Conservation (phyloP, 2,329 filamentous ascomycete genomes). For the Geosmithia flava region DNA sequence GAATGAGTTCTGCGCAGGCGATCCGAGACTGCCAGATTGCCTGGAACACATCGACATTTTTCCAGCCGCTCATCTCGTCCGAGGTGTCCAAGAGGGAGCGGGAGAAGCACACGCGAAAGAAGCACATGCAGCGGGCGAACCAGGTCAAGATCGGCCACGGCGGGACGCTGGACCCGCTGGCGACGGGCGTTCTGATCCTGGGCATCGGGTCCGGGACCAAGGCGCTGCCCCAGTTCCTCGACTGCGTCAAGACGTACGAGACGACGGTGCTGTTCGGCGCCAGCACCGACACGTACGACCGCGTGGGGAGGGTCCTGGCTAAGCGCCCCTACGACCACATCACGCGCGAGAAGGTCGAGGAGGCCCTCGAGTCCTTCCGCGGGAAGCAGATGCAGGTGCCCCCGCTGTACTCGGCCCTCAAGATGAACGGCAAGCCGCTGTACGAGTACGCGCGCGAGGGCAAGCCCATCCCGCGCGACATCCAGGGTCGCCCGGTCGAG, state of each 20-base stretch:
- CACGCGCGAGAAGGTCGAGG: slow-evolving; percentile 65
- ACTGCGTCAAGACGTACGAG: slow-evolving; percentile 90
- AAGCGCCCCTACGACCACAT: slow-evolving; percentile 68
- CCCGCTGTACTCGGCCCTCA: slow-evolving; percentile 84
- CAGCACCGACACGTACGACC: slow-evolving; percentile 86
- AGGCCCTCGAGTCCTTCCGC: slow-evolving; percentile 60
- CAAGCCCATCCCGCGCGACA: slow-evolving; percentile 72
- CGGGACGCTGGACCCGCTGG: slow-evolving; percentile 86
- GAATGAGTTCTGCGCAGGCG: slow-evolving; percentile 79
- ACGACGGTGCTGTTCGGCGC: slow-evolving; percentile 81
- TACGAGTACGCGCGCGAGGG: slow-evolving; percentile 95
- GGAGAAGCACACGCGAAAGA: slow-evolving; percentile 46
- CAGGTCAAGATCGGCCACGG: slow-evolving; percentile 94
- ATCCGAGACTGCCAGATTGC: slow-evolving; percentile 76
- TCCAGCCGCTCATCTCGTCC: slow-evolving; percentile 62
- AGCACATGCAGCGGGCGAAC: slow-evolving; percentile 41
- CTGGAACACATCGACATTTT: slow-evolving; percentile 71
- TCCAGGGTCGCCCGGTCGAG: slow-evolving; percentile 68
- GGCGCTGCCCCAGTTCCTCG: slow-evolving; percentile 61
- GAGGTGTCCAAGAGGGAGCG: slow-evolving; percentile 47
- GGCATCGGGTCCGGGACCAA: slow-evolving; percentile 87
- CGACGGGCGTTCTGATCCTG: slow-evolving; percentile 82
- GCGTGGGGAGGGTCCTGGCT: slow-evolving; percentile 69
- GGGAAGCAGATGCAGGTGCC: slow-evolving; percentile 84
- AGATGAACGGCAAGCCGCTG: slow-evolving; percentile 84